Evolutionary conservation across 2,329 filamentous ascomycete species (phyloP), one percentile per base, ranked within the genome.

Genomic region (Alternaria panax): DNA sequence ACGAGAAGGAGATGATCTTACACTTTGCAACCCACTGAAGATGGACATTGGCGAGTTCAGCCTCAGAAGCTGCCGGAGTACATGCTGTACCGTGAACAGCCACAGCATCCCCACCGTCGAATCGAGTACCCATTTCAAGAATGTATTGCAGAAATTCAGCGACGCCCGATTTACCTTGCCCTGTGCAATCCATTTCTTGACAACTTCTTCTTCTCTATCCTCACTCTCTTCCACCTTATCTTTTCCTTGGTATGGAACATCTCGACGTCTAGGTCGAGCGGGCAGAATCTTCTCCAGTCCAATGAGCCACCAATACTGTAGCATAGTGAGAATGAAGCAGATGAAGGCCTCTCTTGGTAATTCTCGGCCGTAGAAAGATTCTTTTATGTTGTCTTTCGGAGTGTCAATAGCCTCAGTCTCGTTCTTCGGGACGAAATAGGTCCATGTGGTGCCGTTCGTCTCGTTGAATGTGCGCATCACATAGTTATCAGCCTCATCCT

Each of bases 151-250:
- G 56, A 61, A 64, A 45, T 61, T 66, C 24, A 67, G 46, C 20
- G 60, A 66, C 7, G 65, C 58, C 7, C 65, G 63, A 4, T 53
- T 51, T 0, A 66, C 61, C 50, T 57, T 51, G 1, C 63, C 63
- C 32, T 66, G 60, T 38, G 63, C 63, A 40, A 66, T 62, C 65
- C 61, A 64, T 41, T 60, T 66, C 54, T 66, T 59, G 6, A 67
- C 64, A 2, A 67, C 53, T 24, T 62, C 63, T 57, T 67, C 64
- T 30, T 67, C 62, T 12, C 64, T 54, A 46, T 58, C 55, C 38
- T 67, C 63, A 38, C 28, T 52, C 18, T 60, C 54, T 24, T 62
- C 63, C 1, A 52, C 12, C 12, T 57, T 50, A 36, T 54, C 58
- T 20, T 60, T 47, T 7, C n/a, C 41, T n/a, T 54, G 22, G 5